Evolutionary conservation across 2,329 filamentous ascomycete genomes (phyloP).

Genomic region (Pseudocercospora crystallina): DNA sequence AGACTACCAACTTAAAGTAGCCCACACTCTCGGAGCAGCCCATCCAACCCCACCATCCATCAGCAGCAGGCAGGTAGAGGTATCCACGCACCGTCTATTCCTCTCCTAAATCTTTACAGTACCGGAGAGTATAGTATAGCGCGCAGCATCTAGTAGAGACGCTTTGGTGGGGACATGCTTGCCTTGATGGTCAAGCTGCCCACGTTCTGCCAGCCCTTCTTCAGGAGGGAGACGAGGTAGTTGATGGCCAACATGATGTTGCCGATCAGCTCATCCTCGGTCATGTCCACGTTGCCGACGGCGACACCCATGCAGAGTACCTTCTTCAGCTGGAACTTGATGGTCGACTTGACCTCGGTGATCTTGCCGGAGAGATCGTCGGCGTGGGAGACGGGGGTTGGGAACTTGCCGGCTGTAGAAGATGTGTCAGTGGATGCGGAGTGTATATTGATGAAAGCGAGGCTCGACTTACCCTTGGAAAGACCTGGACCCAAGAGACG

Average conservation of each 20-base stretch:
- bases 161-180: conserved; percentile 98
- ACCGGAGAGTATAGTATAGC: too few species aligned
- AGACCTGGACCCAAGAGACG: conserved; percentile 99
- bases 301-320: conserved; percentile 99
- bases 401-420: conserved; percentile 91
- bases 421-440: conserved; percentile 28
- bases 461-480: conserved; percentile 72
- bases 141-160: conserved; percentile 74
- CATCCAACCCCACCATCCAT: conserved; percentile 16
- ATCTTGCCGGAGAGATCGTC: conserved; percentile 94
- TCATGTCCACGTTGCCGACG: conserved; percentile 98
- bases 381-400: conserved; percentile 93
- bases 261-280: conserved; percentile 87
- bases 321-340: conserved; percentile 99
- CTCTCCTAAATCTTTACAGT: too few species aligned
- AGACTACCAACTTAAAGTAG: conserved; percentile 19
- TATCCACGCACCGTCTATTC: too few species aligned
- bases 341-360: conserved; percentile 99
- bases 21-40: conserved; percentile 28
- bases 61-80: too few species aligned
- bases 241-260: conserved; percentile 99
- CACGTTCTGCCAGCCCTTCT: conserved; percentile 99
- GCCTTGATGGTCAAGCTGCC: conserved; percentile 99
- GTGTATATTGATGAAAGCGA: neutral
- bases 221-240: conserved; percentile 98